These are phyloP conservation scores for Globisporangium mamillatum DNA, from an alignment of 352 stramenopile species.

Conservation along the genomic window DNA sequence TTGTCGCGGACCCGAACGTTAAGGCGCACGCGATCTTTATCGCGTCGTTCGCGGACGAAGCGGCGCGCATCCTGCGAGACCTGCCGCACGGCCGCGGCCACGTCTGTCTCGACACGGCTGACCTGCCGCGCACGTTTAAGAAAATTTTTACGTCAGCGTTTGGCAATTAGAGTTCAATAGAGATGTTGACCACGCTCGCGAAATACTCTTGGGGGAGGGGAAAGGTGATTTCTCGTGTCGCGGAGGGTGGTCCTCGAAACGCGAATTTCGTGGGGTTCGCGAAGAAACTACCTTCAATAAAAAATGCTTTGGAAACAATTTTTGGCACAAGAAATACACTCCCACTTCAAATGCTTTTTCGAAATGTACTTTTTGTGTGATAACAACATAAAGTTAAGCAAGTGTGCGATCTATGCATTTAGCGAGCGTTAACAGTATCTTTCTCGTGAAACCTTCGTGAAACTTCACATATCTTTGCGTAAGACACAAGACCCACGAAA, in stretches of 20 bases:
- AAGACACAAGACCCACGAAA: background rate
- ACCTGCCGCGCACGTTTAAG: constrained; percentile 82
- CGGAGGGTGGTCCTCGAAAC: too few species aligned
- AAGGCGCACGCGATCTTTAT: constrained; percentile 85
- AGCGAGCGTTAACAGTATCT: background rate
- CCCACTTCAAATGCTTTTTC: background rate
- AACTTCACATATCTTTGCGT: background rate
- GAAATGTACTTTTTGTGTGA: background rate
- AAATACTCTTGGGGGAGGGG: too few species aligned
- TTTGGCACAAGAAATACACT: background rate
- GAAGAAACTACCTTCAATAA: background rate
- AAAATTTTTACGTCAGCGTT: constrained; percentile 78
- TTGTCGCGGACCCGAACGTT: constrained; percentile 50
- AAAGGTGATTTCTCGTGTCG: too few species aligned
- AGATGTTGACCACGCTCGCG: too few species aligned
- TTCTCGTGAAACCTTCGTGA: constrained; percentile 1
- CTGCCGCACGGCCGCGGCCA: constrained; percentile 70
- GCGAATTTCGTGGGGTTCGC: too few species aligned
- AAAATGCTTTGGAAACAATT: background rate
- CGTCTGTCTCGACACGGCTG: constrained; percentile 75
- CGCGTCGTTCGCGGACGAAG: constrained; percentile 82
- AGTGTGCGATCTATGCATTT: constrained; percentile 10
- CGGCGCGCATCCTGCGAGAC: constrained; percentile 53
- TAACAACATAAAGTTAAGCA: background rate
- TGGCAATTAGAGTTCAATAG: constrained; percentile 16